phyloP scores from a whole-genome alignment of 441 rosid genomes.

The Erodium chrysanthum region DNA sequence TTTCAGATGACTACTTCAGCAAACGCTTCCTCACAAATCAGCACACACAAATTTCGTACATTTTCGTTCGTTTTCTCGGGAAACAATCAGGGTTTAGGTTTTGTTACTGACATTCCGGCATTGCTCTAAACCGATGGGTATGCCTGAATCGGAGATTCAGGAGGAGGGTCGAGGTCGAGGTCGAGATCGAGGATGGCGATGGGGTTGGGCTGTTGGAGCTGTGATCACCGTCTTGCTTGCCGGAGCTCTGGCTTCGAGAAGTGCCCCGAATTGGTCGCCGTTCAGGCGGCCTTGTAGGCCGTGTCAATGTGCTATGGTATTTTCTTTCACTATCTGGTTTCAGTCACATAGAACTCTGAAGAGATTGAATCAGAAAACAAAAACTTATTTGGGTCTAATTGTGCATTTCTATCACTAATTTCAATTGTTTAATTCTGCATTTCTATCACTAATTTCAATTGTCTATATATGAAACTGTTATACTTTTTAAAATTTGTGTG shows the following conservation, averaged over 20 bases:
- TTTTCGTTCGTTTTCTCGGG: not conserved
- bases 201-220: conserved; percentile 5
- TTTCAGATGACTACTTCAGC: not conserved
- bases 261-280: not conserved
- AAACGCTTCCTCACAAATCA: not conserved
- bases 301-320: conserved; percentile 1
- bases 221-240: not conserved
- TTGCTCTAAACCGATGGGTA: not conserved
- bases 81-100: conserved; percentile 3
- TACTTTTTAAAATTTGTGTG: no score
- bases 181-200: not conserved
- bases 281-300: not conserved
- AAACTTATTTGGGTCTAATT: not conserved
- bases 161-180: not conserved
- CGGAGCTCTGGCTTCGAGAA: conserved; percentile 3
- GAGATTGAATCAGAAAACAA: not conserved
- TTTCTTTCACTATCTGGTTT: not conserved
- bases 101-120: not conserved
- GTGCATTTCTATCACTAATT: no score
- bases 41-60: not conserved
- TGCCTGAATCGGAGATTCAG: not conserved
- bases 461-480: no score
- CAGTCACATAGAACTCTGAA: no score
- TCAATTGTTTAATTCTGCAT: no score
- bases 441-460: no score